Conservation (phyloP, 2,329 filamentous ascomycete species). For the Aureobasidium zeae region DNA sequence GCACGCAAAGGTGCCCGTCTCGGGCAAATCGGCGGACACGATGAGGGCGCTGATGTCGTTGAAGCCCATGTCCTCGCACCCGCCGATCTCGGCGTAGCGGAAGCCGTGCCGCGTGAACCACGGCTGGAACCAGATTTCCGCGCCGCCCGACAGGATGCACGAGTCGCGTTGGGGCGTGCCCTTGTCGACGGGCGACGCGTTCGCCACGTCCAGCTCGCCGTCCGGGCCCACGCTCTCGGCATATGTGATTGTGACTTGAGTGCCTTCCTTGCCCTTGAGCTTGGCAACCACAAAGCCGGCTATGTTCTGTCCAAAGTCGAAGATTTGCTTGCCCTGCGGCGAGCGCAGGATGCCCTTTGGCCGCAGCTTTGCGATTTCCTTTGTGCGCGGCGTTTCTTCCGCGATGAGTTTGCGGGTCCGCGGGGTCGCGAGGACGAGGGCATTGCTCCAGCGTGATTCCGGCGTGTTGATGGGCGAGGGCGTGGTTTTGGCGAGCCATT, state of each 20-base stretch:
- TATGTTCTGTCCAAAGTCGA: constrained; percentile 11
- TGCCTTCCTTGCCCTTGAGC: not conserved
- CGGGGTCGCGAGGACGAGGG: not conserved
- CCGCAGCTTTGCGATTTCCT: not conserved
- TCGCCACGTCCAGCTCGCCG: constrained; percentile 5
- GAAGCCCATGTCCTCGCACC: constrained; percentile 6
- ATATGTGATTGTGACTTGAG: constrained; percentile 5
- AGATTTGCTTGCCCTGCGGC: constrained; percentile 9
- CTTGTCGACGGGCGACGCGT: not conserved
- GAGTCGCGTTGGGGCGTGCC: constrained; percentile 1
- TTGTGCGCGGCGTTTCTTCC: constrained; percentile 10
- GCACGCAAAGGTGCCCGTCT: constrained; percentile 5
- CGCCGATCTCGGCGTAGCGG: constrained; percentile 3
- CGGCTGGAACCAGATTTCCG: constrained; percentile 5
- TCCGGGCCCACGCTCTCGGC: not conserved
- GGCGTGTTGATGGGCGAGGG: not conserved
- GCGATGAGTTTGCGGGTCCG: constrained; percentile 3
- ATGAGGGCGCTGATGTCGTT: constrained; percentile 7
- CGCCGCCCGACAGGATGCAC: not conserved
- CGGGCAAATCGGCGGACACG: constrained; percentile 1
- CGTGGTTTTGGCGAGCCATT: not conserved
- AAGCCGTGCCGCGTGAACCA: constrained; percentile 11
- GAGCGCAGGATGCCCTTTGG: constrained; percentile 8
- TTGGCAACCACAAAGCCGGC: constrained; percentile 7
- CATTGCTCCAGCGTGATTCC: constrained; percentile 2